Evolutionary conservation across 2,329 filamentous ascomycete genomes (phyloP), one percentile per base, ranked within the genome.

Genomic region (Venturia carpophila): DNA sequence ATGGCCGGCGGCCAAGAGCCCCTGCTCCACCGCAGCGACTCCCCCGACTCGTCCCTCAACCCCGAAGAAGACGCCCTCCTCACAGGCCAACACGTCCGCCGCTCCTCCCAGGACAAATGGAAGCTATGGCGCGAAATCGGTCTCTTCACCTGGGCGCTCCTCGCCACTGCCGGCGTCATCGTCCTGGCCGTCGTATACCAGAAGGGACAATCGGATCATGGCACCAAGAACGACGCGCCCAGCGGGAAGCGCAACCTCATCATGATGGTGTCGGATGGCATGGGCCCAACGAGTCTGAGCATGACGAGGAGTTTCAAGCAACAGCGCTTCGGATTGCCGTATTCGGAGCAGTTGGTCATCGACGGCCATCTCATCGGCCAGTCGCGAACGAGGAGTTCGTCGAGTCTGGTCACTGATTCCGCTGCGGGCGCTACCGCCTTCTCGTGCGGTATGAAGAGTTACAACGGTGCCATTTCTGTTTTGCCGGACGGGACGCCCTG

Each of bases 261-360:
- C 71, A 97, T 99, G 80, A 99, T 99, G 94, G 93, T 99, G 45
- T 96, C 91, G 0, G 94, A 99, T 75, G 94, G 94, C 72, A 99
- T 99, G 94, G 94, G 94, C 0, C 94, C 94, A 9, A 91, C 94
- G 10, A 93, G 91, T 70, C 82, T 99, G 64, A 89, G 89, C 34
- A 77, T 99, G 74, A 96, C 94, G 7, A 84, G 94, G 65, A 90
- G 87, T 73, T 99, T 89, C 79, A 86, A 90, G 69, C 94, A 99
- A 76, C 84, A 88, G 70, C 82, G 87, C 64, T 83, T 90, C 47
- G 85, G 83, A 5, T 81, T 95, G n/a, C 87, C 90, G 0, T 84
- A 84, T 69, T 84, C 87, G 71, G 86, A 96, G 71, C 87, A 87
- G 21, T 82, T 99, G 62, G 83, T 87, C 1, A 83, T 99, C 62